Base-by-base conservation (phyloP, 1,139 yeast genomes). In the Blastobotrys ciferrii region DNA sequence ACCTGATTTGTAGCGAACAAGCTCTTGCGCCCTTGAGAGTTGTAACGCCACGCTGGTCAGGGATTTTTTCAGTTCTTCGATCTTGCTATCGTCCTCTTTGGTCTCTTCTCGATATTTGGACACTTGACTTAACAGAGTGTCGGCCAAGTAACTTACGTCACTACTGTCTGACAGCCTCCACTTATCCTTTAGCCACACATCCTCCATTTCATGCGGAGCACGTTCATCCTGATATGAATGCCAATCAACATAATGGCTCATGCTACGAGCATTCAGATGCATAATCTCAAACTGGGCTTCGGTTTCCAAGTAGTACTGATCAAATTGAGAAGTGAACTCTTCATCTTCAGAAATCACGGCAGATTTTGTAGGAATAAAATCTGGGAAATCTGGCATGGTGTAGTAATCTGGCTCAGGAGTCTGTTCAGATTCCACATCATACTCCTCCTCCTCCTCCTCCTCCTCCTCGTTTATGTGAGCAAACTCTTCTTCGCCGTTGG, bases 81-180 rank as follows among this genome's bases (percentile, higher is more conserved):
- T 30, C 28, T 53, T 47, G 11, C 28, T 32, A 13, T 49, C 50
- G n/a, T 49, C 53, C 12, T 31, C 20, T 13, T 42, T 39, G n/a
- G 43, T 13, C 2, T 50, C 47, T 12, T 44, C 42, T 7, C 42
- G 28, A 12, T 47, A 23, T 23, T 48, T 42, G 9, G 35, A 19
- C 1, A 54, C 47, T 4, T 47, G 38, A 7, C n/a, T 43, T 12
- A 47, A 23, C 40, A 58, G 31, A 3, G 39, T 51, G 28, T 58
- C 61, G 18, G 54, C 33, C 2, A 59, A 25, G 15, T 50, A 43
- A 14, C 52, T 41, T 15, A 60, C 33, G 12, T 45, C 45, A n/a
- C 47, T 19, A 9, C 54, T 56, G 17, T 60, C 59, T 4, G 57
- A 52, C 2, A 59, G 40, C 28, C 50, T 53, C 62, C 63, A 59